Conservation (phyloP, 306 rosid species). For the Mimosa pudica region DNA sequence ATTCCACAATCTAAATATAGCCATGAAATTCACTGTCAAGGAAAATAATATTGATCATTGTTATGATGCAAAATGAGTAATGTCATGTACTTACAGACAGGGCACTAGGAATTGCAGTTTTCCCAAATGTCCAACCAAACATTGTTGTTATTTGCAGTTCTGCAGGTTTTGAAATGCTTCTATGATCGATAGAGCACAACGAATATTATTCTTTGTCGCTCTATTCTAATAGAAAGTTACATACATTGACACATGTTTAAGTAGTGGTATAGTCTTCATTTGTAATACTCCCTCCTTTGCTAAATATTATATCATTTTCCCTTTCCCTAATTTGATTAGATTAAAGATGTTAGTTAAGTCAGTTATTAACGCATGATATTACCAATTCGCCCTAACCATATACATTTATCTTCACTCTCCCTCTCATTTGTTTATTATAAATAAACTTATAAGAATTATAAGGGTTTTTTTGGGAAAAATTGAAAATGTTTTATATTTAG, state of each 20-base stretch:
- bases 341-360: no score
- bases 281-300: neutral
- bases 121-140: conserved; percentile 57
- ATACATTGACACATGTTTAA: neutral
- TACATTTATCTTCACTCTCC: no score
- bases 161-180: conserved; percentile 8
- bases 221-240: neutral
- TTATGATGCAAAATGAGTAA: neutral
- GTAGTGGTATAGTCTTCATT: neutral
- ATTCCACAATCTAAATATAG: conserved; percentile 64
- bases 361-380: no score
- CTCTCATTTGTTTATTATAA: no score
- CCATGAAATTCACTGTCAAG: neutral
- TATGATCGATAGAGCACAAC: neutral
- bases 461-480: no score
- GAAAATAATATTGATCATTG: neutral
- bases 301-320: no score
- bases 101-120: conserved; percentile 44
- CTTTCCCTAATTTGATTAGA: no score
- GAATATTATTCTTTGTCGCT: neutral
- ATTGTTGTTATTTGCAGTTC: conserved; percentile 34
- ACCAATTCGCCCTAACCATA: no score
- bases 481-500: no score
- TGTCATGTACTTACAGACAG: conserved; percentile 55
- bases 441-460: no score